Evolutionary conservation across 208 protist genomes (phyloP).

Genomic region (Trypanosoma boissoni): DNA sequence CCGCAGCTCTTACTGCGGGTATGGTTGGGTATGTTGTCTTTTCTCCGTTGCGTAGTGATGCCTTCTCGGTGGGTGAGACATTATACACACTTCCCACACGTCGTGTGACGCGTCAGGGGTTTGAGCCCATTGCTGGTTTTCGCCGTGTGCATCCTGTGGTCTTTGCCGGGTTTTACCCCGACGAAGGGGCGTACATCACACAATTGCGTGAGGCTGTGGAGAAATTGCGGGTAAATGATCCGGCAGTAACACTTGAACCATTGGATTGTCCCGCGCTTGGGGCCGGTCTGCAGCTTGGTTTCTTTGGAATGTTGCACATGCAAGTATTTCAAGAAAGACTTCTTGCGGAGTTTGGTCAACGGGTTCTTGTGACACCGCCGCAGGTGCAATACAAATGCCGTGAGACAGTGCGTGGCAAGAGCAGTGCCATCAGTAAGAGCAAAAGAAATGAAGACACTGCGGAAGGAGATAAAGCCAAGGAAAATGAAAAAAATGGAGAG

Average conservation of each 20-base stretch:
- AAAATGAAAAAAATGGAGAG: too few relatives aligned
- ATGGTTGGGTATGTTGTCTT: slow-evolving; percentile 96
- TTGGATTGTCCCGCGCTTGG: slow-evolving; percentile 88
- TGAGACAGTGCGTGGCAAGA: slow-evolving; percentile 36
- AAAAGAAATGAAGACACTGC: too few relatives aligned
- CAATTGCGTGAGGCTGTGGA: slow-evolving; percentile 90
- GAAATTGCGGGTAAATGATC: slow-evolving; percentile 94
- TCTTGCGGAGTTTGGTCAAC: slow-evolving; percentile 88
- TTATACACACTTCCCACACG: slow-evolving; percentile 73
- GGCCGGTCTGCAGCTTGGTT: slow-evolving; percentile 94
- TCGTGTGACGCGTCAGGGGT: slow-evolving; percentile 38
- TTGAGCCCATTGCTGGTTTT: slow-evolving; percentile 41
- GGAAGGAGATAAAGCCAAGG: too few relatives aligned
- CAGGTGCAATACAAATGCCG: slow-evolving; percentile 91
- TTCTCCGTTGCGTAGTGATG: slow-evolving; percentile 71
- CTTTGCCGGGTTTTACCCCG: slow-evolving; percentile 95
- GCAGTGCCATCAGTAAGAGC: too few relatives aligned
- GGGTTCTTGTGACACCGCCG: slow-evolving; percentile 93
- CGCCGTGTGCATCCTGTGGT: slow-evolving; percentile 89
- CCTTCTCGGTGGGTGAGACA: slow-evolving; percentile 95
- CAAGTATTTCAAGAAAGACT: slow-evolving; percentile 96
- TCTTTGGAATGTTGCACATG: slow-evolving; percentile 98
- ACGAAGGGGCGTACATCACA: slow-evolving; percentile 84
- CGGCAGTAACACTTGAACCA: slow-evolving; percentile 81
- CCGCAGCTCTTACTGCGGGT: slow-evolving; percentile 76